Evolutionary conservation across 2,329 filamentous ascomycete species (phyloP).

Genomic region (Akanthomyces muscarius): DNA sequence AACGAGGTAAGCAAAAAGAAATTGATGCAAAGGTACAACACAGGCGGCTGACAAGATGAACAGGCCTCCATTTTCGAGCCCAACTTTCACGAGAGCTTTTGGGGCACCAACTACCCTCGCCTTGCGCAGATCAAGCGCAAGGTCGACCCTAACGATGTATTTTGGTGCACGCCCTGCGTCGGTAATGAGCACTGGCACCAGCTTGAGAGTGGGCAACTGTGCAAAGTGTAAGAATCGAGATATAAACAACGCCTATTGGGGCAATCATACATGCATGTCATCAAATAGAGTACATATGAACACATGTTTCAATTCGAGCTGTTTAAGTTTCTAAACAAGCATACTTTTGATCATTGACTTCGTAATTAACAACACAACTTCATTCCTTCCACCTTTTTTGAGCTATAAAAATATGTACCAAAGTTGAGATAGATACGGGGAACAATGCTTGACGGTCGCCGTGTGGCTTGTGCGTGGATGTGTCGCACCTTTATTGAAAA

Average conservation of each 20-base stretch:
- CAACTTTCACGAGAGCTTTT: slow-evolving; percentile 39
- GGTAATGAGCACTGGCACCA: slow-evolving; percentile 41
- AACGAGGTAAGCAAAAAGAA: slow-evolving; percentile 36
- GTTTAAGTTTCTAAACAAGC: background rate
- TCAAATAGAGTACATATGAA: background rate
- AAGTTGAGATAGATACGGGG: background rate
- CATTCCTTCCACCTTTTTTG: background rate
- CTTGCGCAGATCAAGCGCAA: slow-evolving; percentile 41
- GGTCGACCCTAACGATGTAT: slow-evolving; percentile 44
- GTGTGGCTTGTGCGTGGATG: no score
- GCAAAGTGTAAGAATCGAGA: slow-evolving; percentile 16
- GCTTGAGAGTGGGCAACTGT: slow-evolving; percentile 24
- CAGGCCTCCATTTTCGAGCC: slow-evolving; percentile 36
- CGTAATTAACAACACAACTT: background rate
- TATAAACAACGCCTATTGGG: background rate
- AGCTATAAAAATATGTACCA: background rate
- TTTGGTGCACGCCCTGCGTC: slow-evolving; percentile 47
- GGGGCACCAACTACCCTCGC: slow-evolving; percentile 43
- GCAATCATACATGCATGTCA: background rate
- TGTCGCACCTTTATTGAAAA: background rate
- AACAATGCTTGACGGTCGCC: background rate
- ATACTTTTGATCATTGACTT: background rate
- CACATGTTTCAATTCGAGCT: background rate
- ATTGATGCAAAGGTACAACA: background rate
- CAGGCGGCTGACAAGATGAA: accelerated